These are phyloP conservation scores for Agapanthus africanus DNA, from an alignment of 106 monocot species.

Conservation along the genomic window DNA sequence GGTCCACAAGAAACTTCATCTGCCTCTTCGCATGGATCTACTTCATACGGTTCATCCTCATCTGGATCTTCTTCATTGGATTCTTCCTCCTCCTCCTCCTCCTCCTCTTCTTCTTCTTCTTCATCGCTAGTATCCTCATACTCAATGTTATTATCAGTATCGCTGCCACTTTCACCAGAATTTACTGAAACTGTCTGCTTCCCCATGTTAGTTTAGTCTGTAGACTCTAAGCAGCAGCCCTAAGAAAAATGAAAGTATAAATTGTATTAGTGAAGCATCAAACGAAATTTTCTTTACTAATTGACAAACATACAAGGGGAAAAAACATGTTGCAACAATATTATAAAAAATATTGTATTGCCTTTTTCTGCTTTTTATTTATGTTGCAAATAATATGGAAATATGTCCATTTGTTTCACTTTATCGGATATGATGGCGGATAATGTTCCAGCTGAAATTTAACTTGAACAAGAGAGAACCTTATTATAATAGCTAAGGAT, in stretches of 20 bases:
- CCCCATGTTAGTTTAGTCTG: constrained; percentile 4
- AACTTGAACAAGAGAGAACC: no score
- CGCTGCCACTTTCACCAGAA: background rate
- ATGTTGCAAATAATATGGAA: no score
- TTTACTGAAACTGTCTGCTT: constrained; percentile 8
- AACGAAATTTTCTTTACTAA: no score
- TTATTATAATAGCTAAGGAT: no score
- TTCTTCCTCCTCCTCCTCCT: constrained; percentile 6
- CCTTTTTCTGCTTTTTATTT: no score
- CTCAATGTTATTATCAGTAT: background rate
- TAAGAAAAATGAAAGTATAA: background rate
- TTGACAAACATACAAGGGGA: no score
- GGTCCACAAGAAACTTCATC: background rate
- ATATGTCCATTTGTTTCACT: no score
- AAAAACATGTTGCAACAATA: no score
- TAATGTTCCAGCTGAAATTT: no score
- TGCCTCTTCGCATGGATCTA: background rate
- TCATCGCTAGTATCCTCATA: background rate
- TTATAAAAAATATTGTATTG: no score
- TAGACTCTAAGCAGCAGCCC: background rate
- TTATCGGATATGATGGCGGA: no score
- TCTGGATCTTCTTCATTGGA: background rate
- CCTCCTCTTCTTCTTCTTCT: constrained; percentile 9
- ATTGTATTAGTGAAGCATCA: background rate
- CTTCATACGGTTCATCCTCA: constrained; percentile 8